Percentiles rank a stretch among this genome's conserved stretches.
These are phyloP conservation scores for Leccinum fuscescens DNA, from an alignment of 1,284 basidiomycete species.

Conservation along the genomic window DNA sequence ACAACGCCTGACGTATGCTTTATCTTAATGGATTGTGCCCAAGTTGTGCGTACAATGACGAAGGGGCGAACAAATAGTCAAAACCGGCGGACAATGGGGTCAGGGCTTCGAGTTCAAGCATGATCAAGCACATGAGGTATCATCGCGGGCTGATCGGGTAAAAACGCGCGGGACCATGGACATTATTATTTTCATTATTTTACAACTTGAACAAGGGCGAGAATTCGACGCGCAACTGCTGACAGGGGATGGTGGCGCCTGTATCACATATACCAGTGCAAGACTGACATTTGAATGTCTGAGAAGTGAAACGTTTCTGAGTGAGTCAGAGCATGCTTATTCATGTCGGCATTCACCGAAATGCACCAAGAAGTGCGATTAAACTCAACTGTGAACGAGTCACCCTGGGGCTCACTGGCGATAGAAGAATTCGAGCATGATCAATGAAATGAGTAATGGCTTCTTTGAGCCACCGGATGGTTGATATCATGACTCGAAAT, in stretches of 20 bases:
- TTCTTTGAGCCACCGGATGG: constrained; percentile 16
- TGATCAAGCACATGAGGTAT: constrained; percentile 12
- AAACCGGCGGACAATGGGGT: constrained; percentile 28
- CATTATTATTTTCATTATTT: neutral
- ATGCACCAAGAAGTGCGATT: constrained; percentile 5
- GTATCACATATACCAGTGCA: neutral
- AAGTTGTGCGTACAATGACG: neutral
- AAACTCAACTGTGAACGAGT: constrained; percentile 20
- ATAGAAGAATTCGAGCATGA: neutral
- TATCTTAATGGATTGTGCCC: neutral
- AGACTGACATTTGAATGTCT: neutral
- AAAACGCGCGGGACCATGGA: constrained; percentile 5
- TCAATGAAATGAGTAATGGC: constrained; percentile 12
- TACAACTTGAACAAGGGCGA: constrained; percentile 4
- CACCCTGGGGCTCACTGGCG: constrained; percentile 3
- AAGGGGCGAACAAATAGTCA: constrained; percentile 10
- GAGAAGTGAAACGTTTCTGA: neutral
- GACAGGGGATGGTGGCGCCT: constrained; percentile 1
- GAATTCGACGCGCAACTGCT: neutral
- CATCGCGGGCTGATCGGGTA: constrained; percentile 4
- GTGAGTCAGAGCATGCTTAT: constrained; percentile 4
- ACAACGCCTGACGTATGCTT: neutral
- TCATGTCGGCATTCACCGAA: constrained; percentile 8
- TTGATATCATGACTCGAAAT: constrained; percentile 14
- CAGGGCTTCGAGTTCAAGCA: constrained; percentile 1